phyloP scores from a whole-genome alignment of 495 filamentous ascomycete genomes.

The Lasiosphaeria miniovina region DNA sequence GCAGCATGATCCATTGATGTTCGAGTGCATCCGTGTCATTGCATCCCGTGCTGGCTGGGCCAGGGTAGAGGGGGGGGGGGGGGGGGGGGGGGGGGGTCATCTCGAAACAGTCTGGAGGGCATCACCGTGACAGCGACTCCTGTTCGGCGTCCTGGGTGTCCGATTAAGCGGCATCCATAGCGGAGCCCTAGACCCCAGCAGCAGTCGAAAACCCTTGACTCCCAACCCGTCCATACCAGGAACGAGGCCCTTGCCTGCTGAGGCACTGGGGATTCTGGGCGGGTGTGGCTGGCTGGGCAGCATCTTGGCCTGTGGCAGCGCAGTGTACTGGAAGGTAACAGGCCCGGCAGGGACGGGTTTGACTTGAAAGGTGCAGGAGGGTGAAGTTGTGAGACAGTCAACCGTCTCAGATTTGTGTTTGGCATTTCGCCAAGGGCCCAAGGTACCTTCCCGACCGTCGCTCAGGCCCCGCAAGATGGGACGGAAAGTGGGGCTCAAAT shows the following conservation, averaged over 20 bases:
- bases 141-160: conserved; percentile 19
- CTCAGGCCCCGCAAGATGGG: conserved; percentile 3
- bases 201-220: no score
- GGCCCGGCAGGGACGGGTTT: background rate
- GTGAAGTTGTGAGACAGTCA: conserved; percentile 38
- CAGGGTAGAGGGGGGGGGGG: conserved; percentile 12
- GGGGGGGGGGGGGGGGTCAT: conserved; percentile 5
- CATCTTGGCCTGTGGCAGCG: no score
- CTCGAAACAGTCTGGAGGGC: conserved; percentile 46
- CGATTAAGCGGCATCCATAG: conserved; percentile 6
- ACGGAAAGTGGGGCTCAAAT: background rate
- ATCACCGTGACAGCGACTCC: conserved; percentile 24
- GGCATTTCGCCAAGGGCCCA: conserved; percentile 30
- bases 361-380: conserved; percentile 31
- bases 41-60: conserved; percentile 2
- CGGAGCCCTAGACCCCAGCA: no score
- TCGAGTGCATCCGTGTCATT: background rate
- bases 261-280: no score
- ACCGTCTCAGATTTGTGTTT: conserved; percentile 49
- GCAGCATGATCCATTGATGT: conserved; percentile 46
- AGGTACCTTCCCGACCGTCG: background rate
- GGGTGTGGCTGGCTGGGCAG: no score
- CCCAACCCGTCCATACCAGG: no score
- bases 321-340: background rate
- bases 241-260: no score